Conservation (phyloP, 2,329 filamentous ascomycete species). For the Biscogniauxia sp. region DNA sequence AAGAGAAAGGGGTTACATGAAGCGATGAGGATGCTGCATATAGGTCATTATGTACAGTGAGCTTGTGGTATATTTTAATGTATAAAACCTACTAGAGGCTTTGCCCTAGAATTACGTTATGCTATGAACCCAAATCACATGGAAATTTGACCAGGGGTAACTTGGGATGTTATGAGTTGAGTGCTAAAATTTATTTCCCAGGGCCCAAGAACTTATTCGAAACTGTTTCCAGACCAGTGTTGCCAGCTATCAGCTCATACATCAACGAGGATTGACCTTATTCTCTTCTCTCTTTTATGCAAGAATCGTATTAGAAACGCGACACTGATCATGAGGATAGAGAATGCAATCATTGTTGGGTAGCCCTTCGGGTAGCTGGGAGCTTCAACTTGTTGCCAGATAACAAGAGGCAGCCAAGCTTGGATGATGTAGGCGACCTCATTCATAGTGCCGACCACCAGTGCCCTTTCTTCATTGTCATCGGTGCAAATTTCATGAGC, state of each 20-base stretch:
- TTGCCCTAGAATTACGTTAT: no score
- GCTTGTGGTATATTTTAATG: no score
- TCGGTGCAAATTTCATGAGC: conserved; percentile 44
- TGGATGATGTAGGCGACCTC: conserved; percentile 66
- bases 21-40: no score
- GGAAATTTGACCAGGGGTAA: no score
- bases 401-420: conserved; percentile 62
- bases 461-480: conserved; percentile 59
- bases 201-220: no score
- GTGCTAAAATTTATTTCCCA: no score
- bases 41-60: no score
- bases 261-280: background rate
- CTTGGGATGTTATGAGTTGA: no score
- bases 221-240: no score
- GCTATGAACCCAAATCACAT: no score
- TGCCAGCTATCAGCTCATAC: background rate
- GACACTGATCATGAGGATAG: conserved; percentile 44
- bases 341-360: conserved; percentile 48
- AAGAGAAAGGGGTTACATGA: no score
- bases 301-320: conserved; percentile 44
- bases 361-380: conserved; percentile 59
- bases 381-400: conserved; percentile 62
- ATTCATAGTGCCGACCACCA: conserved; percentile 64
- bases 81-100: no score
- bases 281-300: conserved; percentile 38